Base-by-base conservation (phyloP, 768 basidiomycete species). In the Glaciozyma antarctica region DNA sequence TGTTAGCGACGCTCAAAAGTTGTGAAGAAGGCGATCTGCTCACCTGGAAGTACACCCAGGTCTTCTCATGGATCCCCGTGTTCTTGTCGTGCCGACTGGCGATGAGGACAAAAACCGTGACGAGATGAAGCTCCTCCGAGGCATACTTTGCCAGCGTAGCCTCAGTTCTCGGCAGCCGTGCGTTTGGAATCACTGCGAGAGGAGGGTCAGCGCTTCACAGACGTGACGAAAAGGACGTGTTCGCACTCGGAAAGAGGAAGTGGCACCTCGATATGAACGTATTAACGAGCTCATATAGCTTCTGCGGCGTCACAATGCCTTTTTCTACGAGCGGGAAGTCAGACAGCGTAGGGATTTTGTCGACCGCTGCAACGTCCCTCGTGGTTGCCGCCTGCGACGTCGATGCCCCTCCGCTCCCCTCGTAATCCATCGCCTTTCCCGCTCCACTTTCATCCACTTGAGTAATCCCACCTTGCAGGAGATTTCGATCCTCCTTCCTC, bases 61-160 rank as follows among this genome's bases (percentile, higher is more conserved):
- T 48, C 24, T 58, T 60, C 22, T 66, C 61, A 53, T 72, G 66
- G 5, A 70, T 49, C 17, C 19, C 12, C 6, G 54, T 32, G 24
- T 51, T 26, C 61, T 58, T 24, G 41, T 68, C 69, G 30, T 60
- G 51, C 7, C 71, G 52, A 34, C 61, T 61, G 16, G 58, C 61
- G 52, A 72, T 70, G 47, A 67, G 45, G 52, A 68, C 62, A 41
- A 72, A 61, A 8, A 65, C 61, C 19, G 65, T 62, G 24, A 67
- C 55, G 9, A 72, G 62, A 44, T 72, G 69, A 44, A 68, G 64
- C 34, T 72, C 71, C 19, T 70, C 66, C 21, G 17, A 26, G 6
- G 62, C 63, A 51, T 70, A 72, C 24, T 51, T 44, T 15, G 60
- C 60, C 19, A 72, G 61, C 12, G 62, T 49, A 5, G 60, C 66